These are phyloP conservation scores for Selaginella tamariscina DNA, from an alignment of 75 land plant genomes.

Conservation along the genomic window DNA sequence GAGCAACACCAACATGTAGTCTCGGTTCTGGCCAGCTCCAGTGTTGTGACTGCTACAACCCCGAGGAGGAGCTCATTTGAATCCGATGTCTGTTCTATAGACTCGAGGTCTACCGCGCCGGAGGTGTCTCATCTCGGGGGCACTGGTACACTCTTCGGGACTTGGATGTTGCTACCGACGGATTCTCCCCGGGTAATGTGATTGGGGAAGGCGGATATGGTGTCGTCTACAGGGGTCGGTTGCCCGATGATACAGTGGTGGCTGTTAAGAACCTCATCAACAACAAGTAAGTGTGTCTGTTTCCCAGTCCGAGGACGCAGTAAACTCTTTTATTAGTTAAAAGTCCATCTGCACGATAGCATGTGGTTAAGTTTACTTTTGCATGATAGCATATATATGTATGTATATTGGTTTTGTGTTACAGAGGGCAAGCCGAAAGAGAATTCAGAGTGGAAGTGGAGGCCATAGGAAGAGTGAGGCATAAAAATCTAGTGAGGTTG, in stretches of 20 bases:
- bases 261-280: conserved; percentile 62
- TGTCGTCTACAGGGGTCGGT: conserved; percentile 42
- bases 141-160: conserved; percentile 58
- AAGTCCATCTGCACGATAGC: too few relatives aligned
- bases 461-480: not conserved
- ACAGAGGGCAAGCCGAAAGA: not conserved
- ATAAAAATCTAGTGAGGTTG: not conserved
- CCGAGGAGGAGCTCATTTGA: not conserved
- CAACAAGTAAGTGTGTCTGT: conserved; percentile 34
- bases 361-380: too few relatives aligned
- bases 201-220: conserved; percentile 81
- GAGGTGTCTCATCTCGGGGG: conserved; percentile 58
- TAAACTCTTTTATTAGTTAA: too few relatives aligned
- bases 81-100: conserved; percentile 18
- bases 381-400: too few relatives aligned
- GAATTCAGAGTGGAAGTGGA: not conserved
- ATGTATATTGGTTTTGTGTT: too few relatives aligned
- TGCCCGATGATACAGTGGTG: conserved; percentile 42
- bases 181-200: conserved; percentile 47
- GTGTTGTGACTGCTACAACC: not conserved
- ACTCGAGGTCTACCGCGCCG: conserved; percentile 42
- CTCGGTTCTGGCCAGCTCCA: not conserved
- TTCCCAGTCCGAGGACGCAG: not conserved
- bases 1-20: not conserved
- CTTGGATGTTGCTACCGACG: conserved; percentile 45